Percentiles rank a stretch among this genome's conserved stretches.
Conservation (phyloP, 257 asterid genomes). For the Nicotiana attenuata region DNA sequence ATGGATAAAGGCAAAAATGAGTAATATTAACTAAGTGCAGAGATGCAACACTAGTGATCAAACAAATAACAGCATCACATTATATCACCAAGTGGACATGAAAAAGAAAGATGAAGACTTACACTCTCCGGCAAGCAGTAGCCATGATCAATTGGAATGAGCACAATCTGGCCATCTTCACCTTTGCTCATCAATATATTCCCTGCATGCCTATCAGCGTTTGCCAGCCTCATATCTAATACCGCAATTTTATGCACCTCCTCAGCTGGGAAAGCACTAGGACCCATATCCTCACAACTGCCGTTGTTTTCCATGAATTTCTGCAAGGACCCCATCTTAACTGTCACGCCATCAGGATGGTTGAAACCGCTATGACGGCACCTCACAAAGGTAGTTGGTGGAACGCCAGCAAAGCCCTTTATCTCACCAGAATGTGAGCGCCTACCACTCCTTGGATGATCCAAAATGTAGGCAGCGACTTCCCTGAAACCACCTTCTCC, state of each 20-base stretch:
- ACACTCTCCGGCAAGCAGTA: conserved; percentile 31
- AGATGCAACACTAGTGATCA: neutral
- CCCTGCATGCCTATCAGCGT: conserved; percentile 48
- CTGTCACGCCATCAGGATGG: conserved; percentile 11
- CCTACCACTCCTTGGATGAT: conserved; percentile 19
- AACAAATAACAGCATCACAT: neutral
- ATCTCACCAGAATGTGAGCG: conserved; percentile 15
- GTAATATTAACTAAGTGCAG: neutral
- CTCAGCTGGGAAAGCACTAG: conserved; percentile 19
- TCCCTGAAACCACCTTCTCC: conserved; percentile 26
- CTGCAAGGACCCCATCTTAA: conserved; percentile 26
- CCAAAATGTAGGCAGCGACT: conserved; percentile 23
- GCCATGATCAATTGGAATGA: conserved; percentile 34
- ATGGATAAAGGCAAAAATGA: neutral
- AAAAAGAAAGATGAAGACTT: conserved; percentile 12
- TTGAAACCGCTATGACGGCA: conserved; percentile 22
- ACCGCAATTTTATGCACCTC: conserved; percentile 32
- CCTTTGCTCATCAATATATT: conserved; percentile 32
- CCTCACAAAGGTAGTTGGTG: conserved; percentile 18
- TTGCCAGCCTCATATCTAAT: conserved; percentile 40
- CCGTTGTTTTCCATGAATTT: conserved; percentile 21
- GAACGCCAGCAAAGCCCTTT: conserved; percentile 23
- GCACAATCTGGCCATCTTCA: conserved; percentile 26
- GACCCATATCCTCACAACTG: conserved; percentile 29
- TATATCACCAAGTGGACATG: neutral